Conservation (phyloP, 2,329 filamentous ascomycete species). For the Trichoderma hamatum region DNA sequence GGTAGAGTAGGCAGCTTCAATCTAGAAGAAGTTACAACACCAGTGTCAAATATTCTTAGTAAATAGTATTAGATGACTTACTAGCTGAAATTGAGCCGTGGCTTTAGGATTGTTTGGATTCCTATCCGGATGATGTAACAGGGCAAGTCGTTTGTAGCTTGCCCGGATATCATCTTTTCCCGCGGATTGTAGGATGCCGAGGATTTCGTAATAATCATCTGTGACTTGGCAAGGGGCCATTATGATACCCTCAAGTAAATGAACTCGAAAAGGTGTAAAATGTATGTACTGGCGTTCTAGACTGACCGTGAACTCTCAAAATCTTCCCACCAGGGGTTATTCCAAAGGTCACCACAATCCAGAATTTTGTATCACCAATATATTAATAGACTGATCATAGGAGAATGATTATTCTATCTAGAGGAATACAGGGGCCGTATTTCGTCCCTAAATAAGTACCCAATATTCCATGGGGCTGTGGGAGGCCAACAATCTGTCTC, state of each 20-base stretch:
- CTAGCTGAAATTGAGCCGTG: constrained; percentile 1
- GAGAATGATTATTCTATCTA: no score
- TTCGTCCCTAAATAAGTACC: no score
- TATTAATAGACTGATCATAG: no score
- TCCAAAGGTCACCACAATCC: no score
- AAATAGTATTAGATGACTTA: background rate
- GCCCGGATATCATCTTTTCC: background rate
- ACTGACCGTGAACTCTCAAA: no score
- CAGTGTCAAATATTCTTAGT: background rate
- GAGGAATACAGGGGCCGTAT: no score
- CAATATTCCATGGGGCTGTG: background rate
- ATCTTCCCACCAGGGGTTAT: no score
- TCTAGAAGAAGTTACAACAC: background rate
- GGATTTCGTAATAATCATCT: constrained; percentile 1
- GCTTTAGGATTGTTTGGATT: constrained; percentile 6
- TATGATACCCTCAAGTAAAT: no score
- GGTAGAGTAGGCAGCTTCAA: background rate
- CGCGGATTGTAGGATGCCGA: background rate
- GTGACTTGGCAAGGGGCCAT: background rate
- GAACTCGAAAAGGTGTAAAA: no score
- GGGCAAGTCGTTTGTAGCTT: background rate
- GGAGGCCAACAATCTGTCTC: background rate
- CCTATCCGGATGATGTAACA: background rate
- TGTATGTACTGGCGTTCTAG: no score
- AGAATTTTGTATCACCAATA: no score